These are phyloP conservation scores for Penicillium subrubescens DNA, from an alignment of 495 filamentous ascomycete genomes.

Conservation along the genomic window DNA sequence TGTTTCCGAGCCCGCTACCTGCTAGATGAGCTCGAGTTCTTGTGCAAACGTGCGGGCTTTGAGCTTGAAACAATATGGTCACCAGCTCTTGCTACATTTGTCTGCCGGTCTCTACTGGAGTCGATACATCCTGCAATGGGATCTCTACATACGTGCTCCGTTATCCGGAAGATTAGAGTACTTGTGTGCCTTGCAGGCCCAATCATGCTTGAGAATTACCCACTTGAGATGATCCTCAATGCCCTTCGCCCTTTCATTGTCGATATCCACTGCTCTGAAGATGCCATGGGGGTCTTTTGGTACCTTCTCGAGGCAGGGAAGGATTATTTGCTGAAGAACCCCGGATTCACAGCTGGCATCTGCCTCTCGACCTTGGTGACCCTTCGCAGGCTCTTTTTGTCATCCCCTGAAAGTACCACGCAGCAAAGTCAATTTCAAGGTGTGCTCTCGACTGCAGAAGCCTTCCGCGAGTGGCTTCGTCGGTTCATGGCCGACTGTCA, in stretches of 20 bases:
- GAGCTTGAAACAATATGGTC: conserved; percentile 74
- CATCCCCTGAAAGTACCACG: conserved; percentile 66
- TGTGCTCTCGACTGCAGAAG: conserved; percentile 66
- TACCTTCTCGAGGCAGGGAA: conserved; percentile 76
- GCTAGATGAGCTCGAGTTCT: conserved; percentile 67
- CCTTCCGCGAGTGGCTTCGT: conserved; percentile 73
- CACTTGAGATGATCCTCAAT: conserved; percentile 89
- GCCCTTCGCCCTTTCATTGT: conserved; percentile 76
- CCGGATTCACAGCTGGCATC: conserved; percentile 78
- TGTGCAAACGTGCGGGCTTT: conserved; percentile 69
- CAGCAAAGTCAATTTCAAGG: conserved; percentile 73
- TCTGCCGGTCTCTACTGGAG: conserved; percentile 76
- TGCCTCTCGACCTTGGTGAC: conserved; percentile 74
- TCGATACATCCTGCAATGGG: conserved; percentile 86
- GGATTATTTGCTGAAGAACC: conserved; percentile 60
- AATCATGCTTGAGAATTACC: conserved; percentile 72
- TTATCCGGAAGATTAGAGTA: conserved; percentile 83
- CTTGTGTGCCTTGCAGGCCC: conserved; percentile 76
- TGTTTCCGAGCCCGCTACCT: conserved; percentile 79
- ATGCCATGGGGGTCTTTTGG: conserved; percentile 83
- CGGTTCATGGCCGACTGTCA: conserved; percentile 59
- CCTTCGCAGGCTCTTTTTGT: conserved; percentile 68
- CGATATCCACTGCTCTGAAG: conserved; percentile 86
- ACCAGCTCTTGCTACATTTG: conserved; percentile 68
- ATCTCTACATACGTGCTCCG: conserved; percentile 79